Conservation (phyloP, 139 green algal species). For the Micromonas commoda region DNA sequence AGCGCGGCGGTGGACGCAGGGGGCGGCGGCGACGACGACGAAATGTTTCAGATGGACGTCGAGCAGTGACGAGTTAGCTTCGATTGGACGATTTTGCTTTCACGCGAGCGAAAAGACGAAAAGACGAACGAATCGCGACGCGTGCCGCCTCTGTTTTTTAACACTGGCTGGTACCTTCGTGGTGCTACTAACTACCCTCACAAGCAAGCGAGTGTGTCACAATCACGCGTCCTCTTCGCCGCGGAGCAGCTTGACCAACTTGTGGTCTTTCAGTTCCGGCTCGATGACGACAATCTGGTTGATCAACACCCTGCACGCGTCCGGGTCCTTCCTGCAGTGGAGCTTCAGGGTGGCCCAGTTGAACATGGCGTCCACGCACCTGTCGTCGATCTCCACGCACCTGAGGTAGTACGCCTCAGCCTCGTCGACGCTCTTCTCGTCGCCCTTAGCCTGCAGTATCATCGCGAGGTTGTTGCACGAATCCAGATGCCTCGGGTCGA, state of each 20-base stretch:
- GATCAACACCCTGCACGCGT: slow-evolving; percentile 15
- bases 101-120: background rate
- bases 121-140: background rate
- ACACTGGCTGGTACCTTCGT: background rate
- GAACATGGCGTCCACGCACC: slow-evolving; percentile 35
- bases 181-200: background rate
- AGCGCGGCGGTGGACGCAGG: too few relatives aligned
- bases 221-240: slow-evolving; percentile 6
- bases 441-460: slow-evolving; percentile 19
- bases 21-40: background rate
- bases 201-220: too few relatives aligned
- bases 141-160: background rate
- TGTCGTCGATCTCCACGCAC: background rate
- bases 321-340: background rate
- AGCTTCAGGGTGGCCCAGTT: slow-evolving; percentile 36
- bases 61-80: background rate
- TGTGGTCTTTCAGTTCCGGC: slow-evolving; percentile 26
- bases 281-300: slow-evolving; percentile 20
- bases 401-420: slow-evolving; percentile 19
- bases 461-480: slow-evolving; percentile 33
- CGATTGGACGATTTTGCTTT: background rate
- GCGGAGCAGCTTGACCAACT: slow-evolving; percentile 19
- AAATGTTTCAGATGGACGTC: background rate
- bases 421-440: slow-evolving; percentile 14
- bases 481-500: slow-evolving; percentile 22